Evolutionary conservation across 495 filamentous ascomycete species (phyloP), one percentile per base, ranked within the genome.

Genomic region (Podospora pseudoanserina): DNA sequence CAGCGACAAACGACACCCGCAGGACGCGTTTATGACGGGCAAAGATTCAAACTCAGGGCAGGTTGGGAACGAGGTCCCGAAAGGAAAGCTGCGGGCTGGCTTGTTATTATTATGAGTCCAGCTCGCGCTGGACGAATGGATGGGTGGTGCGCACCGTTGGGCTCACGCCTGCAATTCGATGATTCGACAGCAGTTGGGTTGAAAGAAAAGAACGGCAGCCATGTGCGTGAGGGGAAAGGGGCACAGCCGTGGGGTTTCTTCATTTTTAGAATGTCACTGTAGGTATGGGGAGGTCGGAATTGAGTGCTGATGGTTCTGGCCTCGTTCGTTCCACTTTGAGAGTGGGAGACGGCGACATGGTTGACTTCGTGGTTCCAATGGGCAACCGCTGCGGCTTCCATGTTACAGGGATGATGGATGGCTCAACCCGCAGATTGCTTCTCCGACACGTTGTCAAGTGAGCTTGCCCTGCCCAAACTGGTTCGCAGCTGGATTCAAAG

Each of bases 361-460:
- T 65, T 32, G 67, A 70, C 13, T 72, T 65, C 70, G 70, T 76
- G 74, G 74, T 76, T 74, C 74, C 74, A 76, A 72, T 76, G 70
- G 66, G 66, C 66, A 63, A 61, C 26, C 57, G 32, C 4, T 59
- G 56, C 16, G 18, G 19, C n/a, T 58, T 23, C 23, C 39, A 23
- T 67, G 57, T 23, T 23, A 64, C 64, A 66, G 69, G 61, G 57
- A 19, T 65, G 44, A 20, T 23, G 55, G 61, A 68, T 57, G 23
- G 70, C 62, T 65, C 55, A 62, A 68, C 73, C 65, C 70, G 73
- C 73, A 57, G 27, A 72, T 39, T 55, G 62, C 34, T 44, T 67
- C 66, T 56, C 63, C 68, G 68, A 70, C 75, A 72, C 75, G 75
- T 60, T 73, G 74, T 77, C 75, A 77, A 72, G 71, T 76, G 74